Conservation (phyloP, 345 rosid species). For the Populus deltoides region DNA sequence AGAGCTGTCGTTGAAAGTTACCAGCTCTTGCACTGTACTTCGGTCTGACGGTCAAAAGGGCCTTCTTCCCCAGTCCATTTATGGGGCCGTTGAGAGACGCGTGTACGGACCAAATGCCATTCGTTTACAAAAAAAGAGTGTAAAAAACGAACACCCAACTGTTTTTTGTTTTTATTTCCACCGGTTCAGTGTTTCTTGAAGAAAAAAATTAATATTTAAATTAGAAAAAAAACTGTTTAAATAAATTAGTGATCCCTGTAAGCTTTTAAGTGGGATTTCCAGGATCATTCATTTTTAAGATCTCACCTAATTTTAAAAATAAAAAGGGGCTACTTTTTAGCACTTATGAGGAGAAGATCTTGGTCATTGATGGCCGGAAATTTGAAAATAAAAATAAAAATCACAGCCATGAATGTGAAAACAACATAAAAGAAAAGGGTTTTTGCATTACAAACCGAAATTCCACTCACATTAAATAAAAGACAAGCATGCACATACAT, state of each 20-base stretch:
- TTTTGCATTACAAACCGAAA: not conserved
- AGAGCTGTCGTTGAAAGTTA: not conserved
- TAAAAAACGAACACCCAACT: slow-evolving; percentile 22
- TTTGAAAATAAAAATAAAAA: not conserved
- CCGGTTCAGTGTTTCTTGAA: not conserved
- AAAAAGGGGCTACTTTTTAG: not conserved
- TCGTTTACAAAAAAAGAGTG: not conserved
- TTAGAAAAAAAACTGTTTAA: too few species aligned
- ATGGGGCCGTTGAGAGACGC: not conserved
- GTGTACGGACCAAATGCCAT: slow-evolving; percentile 10
- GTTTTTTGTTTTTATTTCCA: slow-evolving; percentile 21
- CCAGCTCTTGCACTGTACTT: not conserved
- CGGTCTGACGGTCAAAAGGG: not conserved
- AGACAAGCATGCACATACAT: not conserved
- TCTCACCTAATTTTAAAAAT: not conserved
- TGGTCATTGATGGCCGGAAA: not conserved
- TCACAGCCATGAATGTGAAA: not conserved
- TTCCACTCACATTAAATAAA: not conserved
- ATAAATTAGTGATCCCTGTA: not conserved
- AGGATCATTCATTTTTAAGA: not conserved
- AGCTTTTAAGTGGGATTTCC: not conserved
- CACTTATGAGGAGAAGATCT: too few species aligned
- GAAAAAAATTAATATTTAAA: too few species aligned
- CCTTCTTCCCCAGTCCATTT: slow-evolving; percentile 2
- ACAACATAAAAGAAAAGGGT: not conserved